phyloP scores from a whole-genome alignment of 1,139 yeast genomes.

The Pneumocystis sp. region DNA sequence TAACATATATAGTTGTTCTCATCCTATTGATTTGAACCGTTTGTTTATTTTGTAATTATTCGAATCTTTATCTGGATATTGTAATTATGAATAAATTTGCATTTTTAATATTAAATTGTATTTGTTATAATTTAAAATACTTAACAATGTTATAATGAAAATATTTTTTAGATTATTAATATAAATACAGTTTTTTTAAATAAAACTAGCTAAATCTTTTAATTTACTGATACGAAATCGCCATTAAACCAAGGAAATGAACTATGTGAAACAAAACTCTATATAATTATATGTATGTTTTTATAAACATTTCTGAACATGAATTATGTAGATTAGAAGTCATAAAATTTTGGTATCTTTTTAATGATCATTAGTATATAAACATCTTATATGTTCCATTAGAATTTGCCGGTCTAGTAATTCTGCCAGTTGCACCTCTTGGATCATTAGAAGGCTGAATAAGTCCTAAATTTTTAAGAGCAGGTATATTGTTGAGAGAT shows the following conservation, averaged over 20 bases:
- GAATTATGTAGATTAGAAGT: background rate
- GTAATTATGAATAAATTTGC: background rate
- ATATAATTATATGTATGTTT: background rate
- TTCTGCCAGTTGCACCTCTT: background rate
- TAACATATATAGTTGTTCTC: background rate
- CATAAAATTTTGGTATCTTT: background rate
- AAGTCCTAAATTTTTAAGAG: slow-evolving; percentile 1
- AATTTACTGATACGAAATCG: background rate
- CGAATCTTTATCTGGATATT: background rate
- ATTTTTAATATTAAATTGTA: background rate
- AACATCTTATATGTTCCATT: background rate
- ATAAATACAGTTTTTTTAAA: background rate
- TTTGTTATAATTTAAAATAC: background rate
- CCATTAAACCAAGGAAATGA: background rate
- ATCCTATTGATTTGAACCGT: background rate
- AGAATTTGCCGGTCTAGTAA: background rate
- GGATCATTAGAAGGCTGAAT: slow-evolving; percentile 1
- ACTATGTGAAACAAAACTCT: slow-evolving; percentile 1
- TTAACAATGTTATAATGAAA: background rate
- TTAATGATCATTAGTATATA: background rate
- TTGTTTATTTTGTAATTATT: background rate
- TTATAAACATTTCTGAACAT: background rate
- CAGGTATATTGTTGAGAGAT: background rate
- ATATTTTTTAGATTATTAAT: background rate
- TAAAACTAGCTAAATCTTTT: background rate